Evolutionary conservation across 371 early-diverging fungal species (phyloP).

Genomic region (Haplosporangium sp.): DNA sequence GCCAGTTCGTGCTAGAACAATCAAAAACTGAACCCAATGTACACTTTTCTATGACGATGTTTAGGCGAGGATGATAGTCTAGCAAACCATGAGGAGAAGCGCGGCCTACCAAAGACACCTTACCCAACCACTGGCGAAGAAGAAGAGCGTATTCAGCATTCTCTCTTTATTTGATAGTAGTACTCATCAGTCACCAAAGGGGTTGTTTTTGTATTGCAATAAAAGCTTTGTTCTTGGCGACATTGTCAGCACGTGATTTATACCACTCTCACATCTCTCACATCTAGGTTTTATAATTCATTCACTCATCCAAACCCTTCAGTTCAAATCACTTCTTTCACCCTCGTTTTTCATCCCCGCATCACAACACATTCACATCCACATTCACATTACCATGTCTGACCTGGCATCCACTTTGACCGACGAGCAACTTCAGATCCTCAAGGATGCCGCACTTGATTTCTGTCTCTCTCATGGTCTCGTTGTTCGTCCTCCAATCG

Average conservation of each 20-base stretch:
- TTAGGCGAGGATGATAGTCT: slow-evolving; percentile 27
- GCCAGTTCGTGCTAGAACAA: not conserved
- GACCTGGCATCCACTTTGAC: slow-evolving; percentile 49
- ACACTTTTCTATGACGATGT: not conserved
- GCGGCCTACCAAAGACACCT: slow-evolving; percentile 45
- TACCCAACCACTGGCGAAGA: slow-evolving; percentile 38
- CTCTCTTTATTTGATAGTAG: slow-evolving; percentile 9
- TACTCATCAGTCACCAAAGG: too few species aligned
- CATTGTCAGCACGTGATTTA: too few species aligned
- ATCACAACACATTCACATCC: not conserved
- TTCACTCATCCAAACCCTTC: too few species aligned
- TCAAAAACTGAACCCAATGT: not conserved
- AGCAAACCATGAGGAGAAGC: slow-evolving; percentile 23
- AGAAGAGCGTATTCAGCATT: slow-evolving; percentile 18
- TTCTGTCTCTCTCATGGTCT: slow-evolving; percentile 86
- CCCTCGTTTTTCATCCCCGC: too few species aligned
- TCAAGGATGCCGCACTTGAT: slow-evolving; percentile 74
- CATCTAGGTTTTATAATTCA: too few species aligned
- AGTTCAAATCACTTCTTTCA: too few species aligned
- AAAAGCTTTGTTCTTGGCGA: too few species aligned
- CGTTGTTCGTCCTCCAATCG: slow-evolving; percentile 70
- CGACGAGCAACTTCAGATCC: slow-evolving; percentile 46
- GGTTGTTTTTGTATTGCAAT: too few species aligned
- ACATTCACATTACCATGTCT: slow-evolving; percentile 17
- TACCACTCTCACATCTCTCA: too few species aligned